Percentiles rank a stretch among this genome's conserved stretches.
These are phyloP conservation scores for Fagus crenata DNA, from an alignment of 306 rosid genomes.

Conservation along the genomic window DNA sequence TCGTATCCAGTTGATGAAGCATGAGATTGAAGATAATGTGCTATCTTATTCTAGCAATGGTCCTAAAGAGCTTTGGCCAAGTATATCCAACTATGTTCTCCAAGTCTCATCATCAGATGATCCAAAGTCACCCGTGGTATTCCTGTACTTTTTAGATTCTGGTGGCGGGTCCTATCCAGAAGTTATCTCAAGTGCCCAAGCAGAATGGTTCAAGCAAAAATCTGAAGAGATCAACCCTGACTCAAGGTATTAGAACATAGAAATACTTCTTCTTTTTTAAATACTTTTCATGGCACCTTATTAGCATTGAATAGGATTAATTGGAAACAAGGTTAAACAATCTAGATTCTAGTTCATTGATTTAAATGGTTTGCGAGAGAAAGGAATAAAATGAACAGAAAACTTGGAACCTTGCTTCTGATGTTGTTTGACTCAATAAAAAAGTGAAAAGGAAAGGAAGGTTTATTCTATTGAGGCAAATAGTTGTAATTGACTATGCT, in stretches of 20 bases:
- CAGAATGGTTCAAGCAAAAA: constrained; percentile 62
- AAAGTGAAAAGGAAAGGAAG: not conserved
- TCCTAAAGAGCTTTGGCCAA: constrained; percentile 76
- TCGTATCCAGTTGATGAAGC: constrained; percentile 57
- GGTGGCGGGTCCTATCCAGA: constrained; percentile 90
- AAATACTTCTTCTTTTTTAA: not conserved
- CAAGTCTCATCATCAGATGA: constrained; percentile 48
- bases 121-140: constrained; percentile 52
- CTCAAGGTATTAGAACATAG: constrained; percentile 49
- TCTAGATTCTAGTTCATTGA: not conserved
- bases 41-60: constrained; percentile 60
- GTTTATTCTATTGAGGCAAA: not conserved
- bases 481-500: not conserved
- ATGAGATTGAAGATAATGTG: constrained; percentile 44
- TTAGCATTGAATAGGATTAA: not conserved
- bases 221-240: constrained; percentile 56
- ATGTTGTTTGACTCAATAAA: not conserved
- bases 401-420: not conserved
- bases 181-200: constrained; percentile 67
- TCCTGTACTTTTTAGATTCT: constrained; percentile 79
- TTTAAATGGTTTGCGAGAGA: not conserved
- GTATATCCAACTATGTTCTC: constrained; percentile 75
- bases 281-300: not conserved
- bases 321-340: not conserved
- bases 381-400: not conserved